Base-by-base conservation (phyloP, 768 basidiomycete genomes). In the Hericium coralloides region DNA sequence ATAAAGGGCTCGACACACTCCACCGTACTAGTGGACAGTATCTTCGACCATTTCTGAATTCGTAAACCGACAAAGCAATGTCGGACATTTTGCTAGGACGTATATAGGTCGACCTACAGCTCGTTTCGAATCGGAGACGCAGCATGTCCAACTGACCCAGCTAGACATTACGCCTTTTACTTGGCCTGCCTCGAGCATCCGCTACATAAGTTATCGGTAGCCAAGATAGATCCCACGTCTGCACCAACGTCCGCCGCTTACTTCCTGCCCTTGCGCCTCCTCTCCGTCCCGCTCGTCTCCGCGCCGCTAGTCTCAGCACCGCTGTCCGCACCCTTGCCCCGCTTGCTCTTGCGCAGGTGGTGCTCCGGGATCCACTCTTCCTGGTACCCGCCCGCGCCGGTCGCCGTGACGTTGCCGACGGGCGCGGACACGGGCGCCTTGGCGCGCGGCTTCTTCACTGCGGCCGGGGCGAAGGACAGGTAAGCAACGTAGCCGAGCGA, bases 291-390 rank as follows among this genome's bases (percentile, higher is more conserved):
- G 55, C 84, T 88, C 17, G 76, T 72, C 68, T 90, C 88, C 3
- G 73, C 80, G 18, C 79, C 82, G 57, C 87, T 62, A 18, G 31
- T 49, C 49, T 85, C 87, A 20, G 80, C 88, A 57, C 82, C 83
- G 61, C 73, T 80, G 20, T 74, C 58, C 41, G 68, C 73, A 25
- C 74, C 77, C 39, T 70, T 70, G 66, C 77, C 76, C 60, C 78
- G 76, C 68, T 81, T 89, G 36, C 71, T 57, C 69, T 88, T 87
- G 74, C 81, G 87, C 59, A 91, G 73, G 64, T 92, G 91, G 65
- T 91, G 88, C 62, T 87, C 87, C n/a, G 91, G 91, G 62, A 93
- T 93, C 91, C 91, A 93, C 65, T 93, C 91, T 66, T 92, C 88
- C 65, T 89, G 82, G 63, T 92, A 92, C 47, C 82, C 84, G 39